Percentiles rank a stretch among this genome's conserved stretches.
phyloP scores from a whole-genome alignment of 192 early-diverging fungal species.

The Coemansia sp. region DNA sequence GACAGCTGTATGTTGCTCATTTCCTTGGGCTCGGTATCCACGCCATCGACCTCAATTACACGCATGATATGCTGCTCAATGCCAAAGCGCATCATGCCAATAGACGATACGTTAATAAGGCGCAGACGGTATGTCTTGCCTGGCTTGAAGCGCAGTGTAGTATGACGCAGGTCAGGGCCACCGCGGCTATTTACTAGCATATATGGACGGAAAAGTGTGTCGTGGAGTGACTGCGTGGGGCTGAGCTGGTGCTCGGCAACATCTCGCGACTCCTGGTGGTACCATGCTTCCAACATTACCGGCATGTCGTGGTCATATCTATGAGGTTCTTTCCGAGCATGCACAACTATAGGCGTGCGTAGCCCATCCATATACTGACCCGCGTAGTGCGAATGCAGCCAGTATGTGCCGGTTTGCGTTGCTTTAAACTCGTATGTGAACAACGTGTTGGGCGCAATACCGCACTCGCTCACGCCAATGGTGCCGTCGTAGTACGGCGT shows the following conservation, averaged over 20 bases:
- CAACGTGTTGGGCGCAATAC: constrained; percentile 60
- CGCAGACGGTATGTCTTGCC: constrained; percentile 85
- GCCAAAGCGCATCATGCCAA: constrained; percentile 69
- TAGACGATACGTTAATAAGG: constrained; percentile 72
- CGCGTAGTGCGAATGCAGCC: constrained; percentile 74
- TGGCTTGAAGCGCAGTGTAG: constrained; percentile 59
- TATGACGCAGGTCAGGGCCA: constrained; percentile 54
- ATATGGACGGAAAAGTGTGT: constrained; percentile 28
- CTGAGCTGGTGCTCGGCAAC: constrained; percentile 61
- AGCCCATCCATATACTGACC: constrained; percentile 82
- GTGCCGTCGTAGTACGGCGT: constrained; percentile 72
- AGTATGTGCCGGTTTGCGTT: constrained; percentile 77
- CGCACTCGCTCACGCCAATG: constrained; percentile 66
- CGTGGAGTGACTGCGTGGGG: constrained; percentile 34
- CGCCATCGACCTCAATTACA: constrained; percentile 83
- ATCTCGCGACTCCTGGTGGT: constrained; percentile 58
- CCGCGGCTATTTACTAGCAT: constrained; percentile 60
- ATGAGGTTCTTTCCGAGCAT: constrained; percentile 55
- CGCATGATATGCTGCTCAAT: constrained; percentile 76
- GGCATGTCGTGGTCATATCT: constrained; percentile 67
- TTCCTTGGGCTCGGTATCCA: constrained; percentile 57
- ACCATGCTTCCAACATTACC: constrained; percentile 72
- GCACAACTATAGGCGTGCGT: constrained; percentile 69
- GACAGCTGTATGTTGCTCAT: constrained; percentile 60
- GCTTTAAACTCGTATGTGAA: constrained; percentile 69